Evolutionary conservation across 2,329 filamentous ascomycete species (phyloP), one percentile per base, ranked within the genome.

Genomic region (Trichophyton verrucosum): DNA sequence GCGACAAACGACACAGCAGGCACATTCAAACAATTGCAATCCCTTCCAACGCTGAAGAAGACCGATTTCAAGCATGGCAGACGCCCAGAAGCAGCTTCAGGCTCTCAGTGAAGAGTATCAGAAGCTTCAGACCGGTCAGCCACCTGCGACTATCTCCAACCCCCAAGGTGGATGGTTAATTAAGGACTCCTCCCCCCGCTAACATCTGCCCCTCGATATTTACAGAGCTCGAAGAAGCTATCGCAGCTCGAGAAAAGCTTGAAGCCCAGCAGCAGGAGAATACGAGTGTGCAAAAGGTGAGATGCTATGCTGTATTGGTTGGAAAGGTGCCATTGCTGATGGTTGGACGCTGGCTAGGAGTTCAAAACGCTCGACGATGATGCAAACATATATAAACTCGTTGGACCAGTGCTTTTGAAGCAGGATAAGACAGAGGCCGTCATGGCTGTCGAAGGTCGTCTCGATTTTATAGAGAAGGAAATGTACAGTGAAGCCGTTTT

Each of bases 211-310:
- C 9, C 11, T 27, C 47, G 17, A 9, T 49, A 44, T n/a, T 22
- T 27, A 38, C 67, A 96, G 94, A 97, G 67, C 82, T 97, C 60
- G 88, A 91, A 73, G 82, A 80, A 49, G 78, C 84, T 17, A 84
- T 97, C 27, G 81, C 85, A 51, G 88, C 90, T 8, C 84, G 91
- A 64, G 91, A 99, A 77, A 95, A 88, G 75, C 84, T 99, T 5
- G 91, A 96, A 73, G 77, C 91, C 5, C 94, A 99, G 74, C 88
- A 88, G 73, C 89, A 96, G 71, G 94, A 99, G 74, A 99, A 97
- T 72, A 77, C 86, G 57, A 86, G 87, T 15, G 94, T 99, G 8
- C 85, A 95, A 73, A 87, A 89, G 76, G 89, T 89, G 67, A 51
- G 73, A 1, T 1, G 13, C 6, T n/a, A 20, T 33, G 3, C 4